These are phyloP conservation scores for Aspergillus persii DNA, from an alignment of 2,329 filamentous ascomycete genomes.

Conservation along the genomic window DNA sequence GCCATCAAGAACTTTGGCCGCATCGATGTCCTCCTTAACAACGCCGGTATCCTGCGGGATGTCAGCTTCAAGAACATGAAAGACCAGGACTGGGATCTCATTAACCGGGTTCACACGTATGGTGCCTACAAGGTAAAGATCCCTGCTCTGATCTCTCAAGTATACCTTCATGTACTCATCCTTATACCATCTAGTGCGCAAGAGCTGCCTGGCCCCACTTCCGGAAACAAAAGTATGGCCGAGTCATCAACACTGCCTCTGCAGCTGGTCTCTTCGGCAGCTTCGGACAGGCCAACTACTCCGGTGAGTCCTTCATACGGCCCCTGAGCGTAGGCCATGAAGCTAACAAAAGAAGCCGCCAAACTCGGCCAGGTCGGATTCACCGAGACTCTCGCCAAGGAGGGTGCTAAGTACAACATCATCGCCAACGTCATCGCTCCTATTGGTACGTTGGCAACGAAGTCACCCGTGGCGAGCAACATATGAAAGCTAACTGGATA, in stretches of 20 bases:
- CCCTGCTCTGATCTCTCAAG: background rate
- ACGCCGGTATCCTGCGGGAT: conserved; percentile 92
- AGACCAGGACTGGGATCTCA: conserved; percentile 93
- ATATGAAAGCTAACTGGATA: background rate
- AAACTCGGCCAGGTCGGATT: conserved; percentile 96
- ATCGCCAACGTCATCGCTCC: conserved; percentile 92
- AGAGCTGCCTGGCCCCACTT: conserved; percentile 96
- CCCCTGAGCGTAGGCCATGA: conserved; percentile 2
- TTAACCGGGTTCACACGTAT: conserved; percentile 87
- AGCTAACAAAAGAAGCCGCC: conserved; percentile 59
- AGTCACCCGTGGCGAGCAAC: background rate
- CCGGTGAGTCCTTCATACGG: conserved; percentile 48
- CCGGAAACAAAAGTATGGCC: conserved; percentile 96
- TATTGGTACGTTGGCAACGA: conserved; percentile 50
- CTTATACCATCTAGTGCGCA: conserved; percentile 57
- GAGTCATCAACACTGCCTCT: conserved; percentile 96
- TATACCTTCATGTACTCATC: conserved; percentile 11
- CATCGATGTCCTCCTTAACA: conserved; percentile 95
- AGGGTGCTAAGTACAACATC: conserved; percentile 98
- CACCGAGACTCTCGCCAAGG: conserved; percentile 96
- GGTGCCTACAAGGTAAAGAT: conserved; percentile 76
- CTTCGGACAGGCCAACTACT: conserved; percentile 96
- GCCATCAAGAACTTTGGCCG: conserved; percentile 57
- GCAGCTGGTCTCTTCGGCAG: conserved; percentile 92
- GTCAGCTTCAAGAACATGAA: conserved; percentile 99